Conservation (phyloP, 208 protist genomes). For the Crithidia sp. region DNA sequence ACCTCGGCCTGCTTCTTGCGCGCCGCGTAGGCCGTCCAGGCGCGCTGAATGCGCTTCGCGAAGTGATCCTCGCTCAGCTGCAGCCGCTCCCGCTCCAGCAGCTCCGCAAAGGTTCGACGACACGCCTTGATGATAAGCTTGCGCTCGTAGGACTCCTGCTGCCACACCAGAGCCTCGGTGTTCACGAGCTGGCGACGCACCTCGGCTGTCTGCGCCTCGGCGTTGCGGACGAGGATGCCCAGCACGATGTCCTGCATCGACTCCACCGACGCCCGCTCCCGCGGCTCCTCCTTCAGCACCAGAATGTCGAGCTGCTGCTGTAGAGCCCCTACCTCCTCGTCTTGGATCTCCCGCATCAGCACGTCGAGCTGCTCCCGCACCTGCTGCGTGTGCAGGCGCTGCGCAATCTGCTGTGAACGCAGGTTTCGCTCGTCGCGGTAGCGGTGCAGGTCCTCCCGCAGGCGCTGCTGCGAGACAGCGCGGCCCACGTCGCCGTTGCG, state of each 20-base stretch:
- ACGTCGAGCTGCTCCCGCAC: conserved; percentile 30
- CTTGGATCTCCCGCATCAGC: conserved; percentile 29
- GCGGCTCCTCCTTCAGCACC: conserved; percentile 28
- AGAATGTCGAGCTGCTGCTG: conserved; percentile 23
- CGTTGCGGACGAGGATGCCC: conserved; percentile 30
- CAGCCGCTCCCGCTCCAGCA: conserved; percentile 41
- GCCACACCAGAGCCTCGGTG: conserved; percentile 42
- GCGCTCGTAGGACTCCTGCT: conserved; percentile 56
- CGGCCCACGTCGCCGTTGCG: conserved; percentile 24
- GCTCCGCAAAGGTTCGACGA: conserved; percentile 25
- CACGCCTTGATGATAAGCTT: conserved; percentile 35
- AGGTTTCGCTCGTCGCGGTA: conserved; percentile 24
- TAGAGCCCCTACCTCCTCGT: conserved; percentile 22
- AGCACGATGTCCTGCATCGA: conserved; percentile 25
- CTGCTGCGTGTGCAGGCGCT: conserved; percentile 31
- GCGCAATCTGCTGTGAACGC: conserved; percentile 13
- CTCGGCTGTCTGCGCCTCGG: conserved; percentile 10
- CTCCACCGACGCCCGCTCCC: conserved; percentile 16
- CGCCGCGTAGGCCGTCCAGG: conserved; percentile 11
- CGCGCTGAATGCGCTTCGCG: conserved; percentile 26
- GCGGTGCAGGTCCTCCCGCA: conserved; percentile 17
- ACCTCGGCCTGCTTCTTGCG: conserved; percentile 1
- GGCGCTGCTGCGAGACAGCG: conserved; percentile 18
- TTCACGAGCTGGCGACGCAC: conserved; percentile 17
- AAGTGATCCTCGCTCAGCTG: conserved; percentile 30